Evolutionary conservation across 768 basidiomycete species (phyloP).

Genomic region (Boletus edulis): DNA sequence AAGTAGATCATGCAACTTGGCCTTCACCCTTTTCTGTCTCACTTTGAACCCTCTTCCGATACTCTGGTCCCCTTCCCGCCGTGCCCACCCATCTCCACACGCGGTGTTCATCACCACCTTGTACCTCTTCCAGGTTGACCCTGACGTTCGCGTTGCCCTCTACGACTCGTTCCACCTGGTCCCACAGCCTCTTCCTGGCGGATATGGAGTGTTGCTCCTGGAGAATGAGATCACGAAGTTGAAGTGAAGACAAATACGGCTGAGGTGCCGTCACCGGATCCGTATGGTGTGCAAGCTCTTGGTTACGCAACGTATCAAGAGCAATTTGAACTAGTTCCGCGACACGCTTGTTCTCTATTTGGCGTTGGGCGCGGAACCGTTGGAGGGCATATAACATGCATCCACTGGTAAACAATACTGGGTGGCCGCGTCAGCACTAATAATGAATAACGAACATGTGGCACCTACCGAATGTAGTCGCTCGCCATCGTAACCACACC

Average conservation of each 20-base stretch:
- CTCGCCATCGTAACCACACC: slow-evolving; percentile 67
- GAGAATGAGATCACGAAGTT: slow-evolving; percentile 83
- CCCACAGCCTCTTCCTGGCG: slow-evolving; percentile 69
- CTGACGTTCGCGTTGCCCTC: slow-evolving; percentile 91
- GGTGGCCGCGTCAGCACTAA: slow-evolving; percentile 16
- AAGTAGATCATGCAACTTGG: slow-evolving; percentile 21
- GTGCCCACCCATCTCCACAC: slow-evolving; percentile 93
- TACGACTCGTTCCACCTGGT: slow-evolving; percentile 78
- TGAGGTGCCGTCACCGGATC: slow-evolving; percentile 74
- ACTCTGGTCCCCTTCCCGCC: slow-evolving; percentile 31
- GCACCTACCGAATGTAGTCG: slow-evolving; percentile 53
- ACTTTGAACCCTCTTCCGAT: slow-evolving; percentile 33
- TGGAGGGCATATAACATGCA: slow-evolving; percentile 18
- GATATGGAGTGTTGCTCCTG: slow-evolving; percentile 77
- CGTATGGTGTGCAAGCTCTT: slow-evolving; percentile 78
- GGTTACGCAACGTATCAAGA: slow-evolving; percentile 75
- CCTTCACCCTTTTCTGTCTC: slow-evolving; percentile 28
- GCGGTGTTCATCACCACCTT: slow-evolving; percentile 82
- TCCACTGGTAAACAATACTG: slow-evolving; percentile 28
- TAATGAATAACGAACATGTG: slow-evolving; percentile 3
- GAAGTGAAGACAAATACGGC: slow-evolving; percentile 80
- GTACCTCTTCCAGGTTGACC: slow-evolving; percentile 78
- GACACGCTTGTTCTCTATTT: slow-evolving; percentile 62
- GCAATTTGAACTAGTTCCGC: slow-evolving; percentile 75
- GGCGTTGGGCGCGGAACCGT: slow-evolving; percentile 44